Percentiles rank a stretch among this genome's conserved stretches.
These are phyloP conservation scores for Barnettozyma hawaiiensis DNA, from an alignment of 1,139 yeast genomes.

Conservation along the genomic window DNA sequence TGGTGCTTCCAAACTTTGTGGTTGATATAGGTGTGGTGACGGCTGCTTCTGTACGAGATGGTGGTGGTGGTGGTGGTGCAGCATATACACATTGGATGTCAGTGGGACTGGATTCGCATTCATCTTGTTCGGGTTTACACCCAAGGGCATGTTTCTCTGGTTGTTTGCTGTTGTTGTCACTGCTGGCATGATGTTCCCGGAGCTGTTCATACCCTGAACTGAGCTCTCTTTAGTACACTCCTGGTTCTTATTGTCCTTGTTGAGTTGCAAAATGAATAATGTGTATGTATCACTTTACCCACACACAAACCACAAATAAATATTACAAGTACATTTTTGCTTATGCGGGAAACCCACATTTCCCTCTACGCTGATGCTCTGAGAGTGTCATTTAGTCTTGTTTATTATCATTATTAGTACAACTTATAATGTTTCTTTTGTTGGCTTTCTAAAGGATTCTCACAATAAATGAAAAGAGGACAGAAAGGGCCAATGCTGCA, in stretches of 20 bases:
- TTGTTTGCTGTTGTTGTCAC: background rate
- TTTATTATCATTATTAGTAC: no score
- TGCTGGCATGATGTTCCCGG: slow-evolving; percentile 1
- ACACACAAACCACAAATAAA: no score
- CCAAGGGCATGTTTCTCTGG: background rate
- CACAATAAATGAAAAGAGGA: slow-evolving; percentile 60
- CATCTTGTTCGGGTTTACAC: background rate
- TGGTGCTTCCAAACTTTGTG: background rate
- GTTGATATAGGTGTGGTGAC: background rate
- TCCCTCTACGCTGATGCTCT: no score
- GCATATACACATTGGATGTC: background rate
- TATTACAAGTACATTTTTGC: no score
- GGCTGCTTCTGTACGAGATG: background rate
- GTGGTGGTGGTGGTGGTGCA: no score
- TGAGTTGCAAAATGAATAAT: no score
- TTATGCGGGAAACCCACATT: no score
- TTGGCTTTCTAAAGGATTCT: slow-evolving; percentile 19
- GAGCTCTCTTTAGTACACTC: no score
- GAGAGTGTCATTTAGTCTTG: no score
- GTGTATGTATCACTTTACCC: no score
- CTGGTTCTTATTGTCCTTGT: no score
- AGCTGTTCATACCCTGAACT: slow-evolving; percentile 2
- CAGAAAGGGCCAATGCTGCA: slow-evolving; percentile 62
- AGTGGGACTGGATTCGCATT: background rate
- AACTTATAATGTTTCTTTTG: no score